Percentiles rank a stretch among this genome's conserved stretches.
Conservation (phyloP, 306 rosid species). For the Lotus japonicus region DNA sequence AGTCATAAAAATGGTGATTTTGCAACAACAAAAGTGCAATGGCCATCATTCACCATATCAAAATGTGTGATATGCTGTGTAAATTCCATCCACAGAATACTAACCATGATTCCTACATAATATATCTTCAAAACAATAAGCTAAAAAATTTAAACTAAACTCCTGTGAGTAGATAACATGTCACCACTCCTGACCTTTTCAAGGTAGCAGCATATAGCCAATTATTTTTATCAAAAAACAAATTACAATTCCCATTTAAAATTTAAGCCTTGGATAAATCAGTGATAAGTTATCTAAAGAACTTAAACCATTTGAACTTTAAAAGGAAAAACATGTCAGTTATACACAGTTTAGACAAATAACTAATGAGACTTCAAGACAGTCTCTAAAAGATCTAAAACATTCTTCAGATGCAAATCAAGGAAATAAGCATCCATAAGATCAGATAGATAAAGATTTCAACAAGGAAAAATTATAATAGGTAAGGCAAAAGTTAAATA, state of each 20-base stretch:
- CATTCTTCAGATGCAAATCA: not conserved
- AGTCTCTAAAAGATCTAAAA: not conserved
- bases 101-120: not conserved
- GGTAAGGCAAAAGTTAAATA: slow-evolving; percentile 15
- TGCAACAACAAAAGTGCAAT: not conserved
- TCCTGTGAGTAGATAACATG: not conserved
- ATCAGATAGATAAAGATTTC: not conserved
- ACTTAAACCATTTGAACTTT: not conserved
- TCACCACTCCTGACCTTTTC: not conserved
- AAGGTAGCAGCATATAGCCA: not conserved
- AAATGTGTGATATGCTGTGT: not conserved
- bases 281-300: not conserved
- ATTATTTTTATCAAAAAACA: no score
- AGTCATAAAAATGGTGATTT: slow-evolving; percentile 15
- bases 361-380: not conserved
- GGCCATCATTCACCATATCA: not conserved
- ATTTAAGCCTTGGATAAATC: not conserved
- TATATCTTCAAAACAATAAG: not conserved
- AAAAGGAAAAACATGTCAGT: not conserved
- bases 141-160: not conserved
- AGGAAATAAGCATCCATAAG: not conserved
- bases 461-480: not conserved
- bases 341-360: not conserved
- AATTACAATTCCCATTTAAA: no score
- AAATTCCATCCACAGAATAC: not conserved